Evolutionary conservation across 371 early-diverging fungal species (phyloP).

Genomic region (Chytridium lagenaria): DNA sequence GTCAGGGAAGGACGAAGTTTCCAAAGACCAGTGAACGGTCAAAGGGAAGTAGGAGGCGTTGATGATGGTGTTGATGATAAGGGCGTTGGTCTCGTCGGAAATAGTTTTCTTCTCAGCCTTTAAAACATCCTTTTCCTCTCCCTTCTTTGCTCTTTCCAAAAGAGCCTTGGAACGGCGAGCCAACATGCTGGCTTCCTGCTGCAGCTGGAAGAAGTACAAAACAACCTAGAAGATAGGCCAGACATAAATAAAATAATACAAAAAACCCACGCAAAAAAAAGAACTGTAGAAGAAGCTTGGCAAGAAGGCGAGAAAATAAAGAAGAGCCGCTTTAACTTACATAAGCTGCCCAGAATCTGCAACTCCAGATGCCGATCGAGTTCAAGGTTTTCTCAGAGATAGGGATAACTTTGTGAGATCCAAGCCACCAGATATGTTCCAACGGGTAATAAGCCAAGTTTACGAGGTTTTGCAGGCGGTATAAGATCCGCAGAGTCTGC

Average conservation of each 20-base stretch:
- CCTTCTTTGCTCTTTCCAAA: slow-evolving; percentile 23
- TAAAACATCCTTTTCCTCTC: slow-evolving; percentile 32
- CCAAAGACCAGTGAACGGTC: slow-evolving; percentile 69
- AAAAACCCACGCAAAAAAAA: neutral
- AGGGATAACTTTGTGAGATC: slow-evolving; percentile 77
- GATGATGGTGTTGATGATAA: slow-evolving; percentile 76
- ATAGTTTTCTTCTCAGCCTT: slow-evolving; percentile 63
- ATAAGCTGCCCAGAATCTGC: slow-evolving; percentile 94
- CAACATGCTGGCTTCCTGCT: slow-evolving; percentile 73
- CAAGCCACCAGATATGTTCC: slow-evolving; percentile 95
- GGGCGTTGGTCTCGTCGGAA: slow-evolving; percentile 63
- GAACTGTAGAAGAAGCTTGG: neutral
- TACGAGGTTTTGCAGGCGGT: slow-evolving; percentile 83
- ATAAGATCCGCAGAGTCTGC: slow-evolving; percentile 63
- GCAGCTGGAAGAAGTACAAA: slow-evolving; percentile 85
- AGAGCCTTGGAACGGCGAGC: slow-evolving; percentile 55
- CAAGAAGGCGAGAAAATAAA: neutral
- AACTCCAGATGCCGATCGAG: slow-evolving; percentile 86
- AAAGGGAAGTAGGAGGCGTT: slow-evolving; percentile 94
- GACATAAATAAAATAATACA: neutral
- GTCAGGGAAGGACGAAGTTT: slow-evolving; percentile 85
- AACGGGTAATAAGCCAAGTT: slow-evolving; percentile 91
- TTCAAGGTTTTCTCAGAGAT: slow-evolving; percentile 69
- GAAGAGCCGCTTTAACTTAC: slow-evolving; percentile 50
- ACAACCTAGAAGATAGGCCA: slow-evolving; percentile 69